Percentiles rank a stretch among this genome's conserved stretches.
phyloP scores from a whole-genome alignment of 192 early-diverging fungal species.

The Umbelopsis ramanniana region DNA sequence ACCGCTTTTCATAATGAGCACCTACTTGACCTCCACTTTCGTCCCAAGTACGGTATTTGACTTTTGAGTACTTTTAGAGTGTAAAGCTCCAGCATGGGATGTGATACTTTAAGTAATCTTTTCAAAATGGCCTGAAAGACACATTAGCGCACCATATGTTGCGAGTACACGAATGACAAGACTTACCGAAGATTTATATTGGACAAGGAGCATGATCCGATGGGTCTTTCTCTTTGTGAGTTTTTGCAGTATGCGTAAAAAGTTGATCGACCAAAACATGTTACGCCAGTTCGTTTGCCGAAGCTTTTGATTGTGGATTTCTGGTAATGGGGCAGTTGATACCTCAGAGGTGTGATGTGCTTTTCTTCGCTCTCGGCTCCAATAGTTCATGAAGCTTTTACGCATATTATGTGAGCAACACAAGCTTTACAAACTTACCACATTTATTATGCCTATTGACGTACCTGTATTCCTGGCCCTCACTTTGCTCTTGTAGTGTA shows the following conservation, averaged over 20 bases:
- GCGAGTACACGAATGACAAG: background rate
- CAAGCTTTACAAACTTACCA: background rate
- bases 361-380: conserved; percentile 22
- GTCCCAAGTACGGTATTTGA: conserved; percentile 79
- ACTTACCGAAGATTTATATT: conserved; percentile 77
- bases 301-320: conserved; percentile 30
- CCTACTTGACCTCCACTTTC: conserved; percentile 77
- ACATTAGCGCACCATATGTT: background rate
- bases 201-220: conserved; percentile 75
- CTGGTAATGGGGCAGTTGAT: background rate
- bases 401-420: background rate
- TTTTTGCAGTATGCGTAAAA: conserved; percentile 79
- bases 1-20: conserved; percentile 10
- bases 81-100: conserved; percentile 68
- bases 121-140: conserved; percentile 68
- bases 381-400: conserved; percentile 32
- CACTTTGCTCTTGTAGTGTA: conserved; percentile 53
- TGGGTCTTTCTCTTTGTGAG: conserved; percentile 80
- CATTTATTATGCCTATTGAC: background rate
- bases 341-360: background rate
- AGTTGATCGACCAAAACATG: conserved; percentile 71
- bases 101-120: conserved; percentile 72
- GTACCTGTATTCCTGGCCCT: conserved; percentile 52
- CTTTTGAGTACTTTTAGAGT: conserved; percentile 82
- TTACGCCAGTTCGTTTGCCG: conserved; percentile 55